These are phyloP conservation scores for Phytophthora aleatoria DNA, from an alignment of 352 stramenopile genomes.

Conservation along the genomic window DNA sequence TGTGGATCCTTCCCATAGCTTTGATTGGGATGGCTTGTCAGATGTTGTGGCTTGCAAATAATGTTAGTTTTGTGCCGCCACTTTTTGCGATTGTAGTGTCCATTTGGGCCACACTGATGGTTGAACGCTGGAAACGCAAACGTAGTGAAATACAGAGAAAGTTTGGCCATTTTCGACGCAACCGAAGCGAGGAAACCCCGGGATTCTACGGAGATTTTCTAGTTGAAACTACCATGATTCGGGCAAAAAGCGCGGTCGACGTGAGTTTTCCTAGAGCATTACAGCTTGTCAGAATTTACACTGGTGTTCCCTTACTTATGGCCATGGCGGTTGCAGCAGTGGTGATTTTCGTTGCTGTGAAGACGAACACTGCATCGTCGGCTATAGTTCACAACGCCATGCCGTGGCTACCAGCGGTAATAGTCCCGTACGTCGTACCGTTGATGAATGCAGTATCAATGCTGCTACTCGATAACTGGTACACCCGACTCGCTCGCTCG, in stretches of 20 bases:
- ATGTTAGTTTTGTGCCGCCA: constrained; percentile 42
- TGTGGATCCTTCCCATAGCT: constrained; percentile 69
- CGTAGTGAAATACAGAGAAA: constrained; percentile 72
- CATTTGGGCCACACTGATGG: constrained; percentile 85
- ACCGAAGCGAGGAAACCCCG: constrained; percentile 50
- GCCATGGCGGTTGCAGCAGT: constrained; percentile 58
- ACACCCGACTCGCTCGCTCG: constrained; percentile 57
- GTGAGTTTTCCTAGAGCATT: constrained; percentile 63
- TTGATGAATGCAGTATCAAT: constrained; percentile 72
- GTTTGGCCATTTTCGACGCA: constrained; percentile 80
- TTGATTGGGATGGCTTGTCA: constrained; percentile 54
- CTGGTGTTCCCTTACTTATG: constrained; percentile 55
- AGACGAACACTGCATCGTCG: constrained; percentile 40
- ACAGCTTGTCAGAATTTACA: constrained; percentile 68
- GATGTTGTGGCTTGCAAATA: constrained; percentile 42
- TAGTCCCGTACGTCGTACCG: constrained; percentile 65
- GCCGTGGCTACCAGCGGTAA: constrained; percentile 40
- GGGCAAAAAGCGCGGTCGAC: constrained; percentile 49
- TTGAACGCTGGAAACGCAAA: constrained; percentile 93
- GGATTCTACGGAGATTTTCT: constrained; percentile 80
- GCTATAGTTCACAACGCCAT: constrained; percentile 30
- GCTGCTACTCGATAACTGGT: constrained; percentile 75
- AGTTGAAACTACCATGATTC: constrained; percentile 40
- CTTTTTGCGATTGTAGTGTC: constrained; percentile 78
- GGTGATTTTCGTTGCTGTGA: constrained; percentile 63